A percentile compares a stretch with the other conserved stretches of the same genome.
Evolutionary conservation across 805 yeast species (phyloP).

Genomic region (Myxozyma lipomycoides): DNA sequence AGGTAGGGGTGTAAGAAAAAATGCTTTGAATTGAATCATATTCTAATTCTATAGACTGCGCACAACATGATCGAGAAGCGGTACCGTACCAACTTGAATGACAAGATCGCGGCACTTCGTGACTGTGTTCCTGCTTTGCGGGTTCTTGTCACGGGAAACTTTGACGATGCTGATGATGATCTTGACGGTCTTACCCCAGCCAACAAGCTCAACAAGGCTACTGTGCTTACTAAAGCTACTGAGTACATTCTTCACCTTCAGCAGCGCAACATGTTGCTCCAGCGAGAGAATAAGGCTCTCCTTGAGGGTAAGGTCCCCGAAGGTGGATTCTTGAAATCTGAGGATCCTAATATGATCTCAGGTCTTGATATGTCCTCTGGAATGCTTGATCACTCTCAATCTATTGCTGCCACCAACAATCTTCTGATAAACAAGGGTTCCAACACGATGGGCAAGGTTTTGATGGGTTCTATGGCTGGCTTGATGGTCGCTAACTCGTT

Average conservation of each 20-base stretch:
- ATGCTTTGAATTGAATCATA: neutral
- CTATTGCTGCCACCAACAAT: neutral
- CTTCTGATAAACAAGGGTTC: neutral
- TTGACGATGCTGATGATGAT: conserved; percentile 41
- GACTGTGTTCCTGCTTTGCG: conserved; percentile 76
- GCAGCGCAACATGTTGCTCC: conserved; percentile 49
- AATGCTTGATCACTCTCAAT: neutral
- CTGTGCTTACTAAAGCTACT: conserved; percentile 69
- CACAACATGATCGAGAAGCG: conserved; percentile 81
- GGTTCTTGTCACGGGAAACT: conserved; percentile 48
- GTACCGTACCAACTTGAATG: conserved; percentile 71
- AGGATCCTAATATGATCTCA: neutral
- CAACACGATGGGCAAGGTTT: conserved; percentile 31
- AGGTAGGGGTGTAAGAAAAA: conserved; percentile 24
- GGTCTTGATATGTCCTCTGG: neutral
- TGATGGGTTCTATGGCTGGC: conserved; percentile 41
- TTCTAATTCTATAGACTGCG: conserved; percentile 46
- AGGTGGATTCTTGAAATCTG: conserved; percentile 2
- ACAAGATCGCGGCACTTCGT: conserved; percentile 62
- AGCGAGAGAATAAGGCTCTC: conserved; percentile 50
- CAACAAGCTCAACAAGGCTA: conserved; percentile 70
- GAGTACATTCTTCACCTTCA: conserved; percentile 76
- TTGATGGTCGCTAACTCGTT: conserved; percentile 33
- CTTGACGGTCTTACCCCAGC: conserved; percentile 77
- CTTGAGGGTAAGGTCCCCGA: conserved; percentile 30